Conservation (phyloP, 2,329 filamentous ascomycete genomes). For the Cladosporium sp. region DNA sequence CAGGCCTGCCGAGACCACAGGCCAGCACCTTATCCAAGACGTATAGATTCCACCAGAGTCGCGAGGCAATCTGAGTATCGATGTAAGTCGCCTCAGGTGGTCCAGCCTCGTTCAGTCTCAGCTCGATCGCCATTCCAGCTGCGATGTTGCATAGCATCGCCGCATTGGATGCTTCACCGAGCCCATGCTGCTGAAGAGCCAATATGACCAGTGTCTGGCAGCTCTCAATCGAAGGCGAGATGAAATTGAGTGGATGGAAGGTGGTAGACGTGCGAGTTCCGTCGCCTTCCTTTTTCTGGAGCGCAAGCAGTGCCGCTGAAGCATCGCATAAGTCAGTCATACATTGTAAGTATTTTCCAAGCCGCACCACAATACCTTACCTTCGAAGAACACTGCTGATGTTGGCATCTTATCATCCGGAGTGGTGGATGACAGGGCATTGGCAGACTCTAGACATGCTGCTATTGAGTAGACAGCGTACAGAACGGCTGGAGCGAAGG, state of each 20-base stretch:
- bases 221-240: slow-evolving; percentile 8
- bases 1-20: slow-evolving; percentile 1
- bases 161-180: slow-evolving; percentile 13
- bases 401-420: background rate
- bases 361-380: background rate
- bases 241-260: slow-evolving; percentile 18
- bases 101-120: slow-evolving; percentile 3
- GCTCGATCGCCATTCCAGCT: slow-evolving; percentile 11
- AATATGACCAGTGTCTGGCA: slow-evolving; percentile 15
- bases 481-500: slow-evolving; percentile 7
- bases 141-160: slow-evolving; percentile 14
- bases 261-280: background rate
- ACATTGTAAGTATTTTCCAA: background rate
- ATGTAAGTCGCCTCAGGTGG: background rate
- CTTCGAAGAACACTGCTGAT: slow-evolving; percentile 11
- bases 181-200: slow-evolving; percentile 5
- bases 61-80: slow-evolving; percentile 4
- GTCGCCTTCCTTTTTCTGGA: slow-evolving; percentile 5
- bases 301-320: slow-evolving; percentile 8
- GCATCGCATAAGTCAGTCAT: background rate
- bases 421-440: background rate
- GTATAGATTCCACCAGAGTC: slow-evolving; percentile 13
- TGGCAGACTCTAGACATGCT: slow-evolving; percentile 5
- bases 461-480: slow-evolving; percentile 15
- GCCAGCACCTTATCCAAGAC: slow-evolving; percentile 13